Percentiles rank a stretch among this genome's conserved stretches.
phyloP scores from a whole-genome alignment of 305 asterid genomes.

The Withania somnifera region DNA sequence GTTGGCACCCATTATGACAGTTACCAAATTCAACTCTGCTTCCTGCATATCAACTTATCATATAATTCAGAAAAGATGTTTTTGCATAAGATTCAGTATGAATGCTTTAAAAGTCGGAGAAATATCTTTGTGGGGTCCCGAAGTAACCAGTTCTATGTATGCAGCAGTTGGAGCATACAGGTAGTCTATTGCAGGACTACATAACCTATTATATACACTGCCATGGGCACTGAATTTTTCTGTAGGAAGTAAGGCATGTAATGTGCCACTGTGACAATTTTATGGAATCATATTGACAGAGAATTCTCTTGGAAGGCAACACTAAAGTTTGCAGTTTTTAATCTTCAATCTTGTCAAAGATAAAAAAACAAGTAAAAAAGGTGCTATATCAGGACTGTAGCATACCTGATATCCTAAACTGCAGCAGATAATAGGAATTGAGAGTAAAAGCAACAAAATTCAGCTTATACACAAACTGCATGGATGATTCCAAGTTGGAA shows the following conservation, averaged over 20 bases:
- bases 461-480: not conserved
- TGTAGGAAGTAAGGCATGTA: not conserved
- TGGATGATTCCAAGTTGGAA: not conserved
- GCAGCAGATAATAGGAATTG: not conserved
- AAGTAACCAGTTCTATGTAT: not conserved
- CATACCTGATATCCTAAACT: not conserved
- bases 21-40: conserved; percentile 43
- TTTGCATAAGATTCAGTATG: not conserved
- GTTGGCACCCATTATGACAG: conserved; percentile 41
- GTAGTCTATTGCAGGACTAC: not conserved
- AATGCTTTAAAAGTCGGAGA: not conserved
- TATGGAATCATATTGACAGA: not conserved
- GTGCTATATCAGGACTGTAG: not conserved
- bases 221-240: not conserved
- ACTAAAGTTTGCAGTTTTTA: not conserved
- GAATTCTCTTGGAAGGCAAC: not conserved
- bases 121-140: not conserved
- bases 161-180: not conserved
- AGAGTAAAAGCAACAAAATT: not conserved
- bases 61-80: not conserved
- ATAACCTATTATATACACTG: too few species aligned
- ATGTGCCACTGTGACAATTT: not conserved
- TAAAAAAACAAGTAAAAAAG: not conserved
- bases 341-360: not conserved
- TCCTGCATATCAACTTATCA: conserved; percentile 37